Base-by-base conservation (phyloP, 164 flowering plant species). In the Dillenia suffruticosa region DNA sequence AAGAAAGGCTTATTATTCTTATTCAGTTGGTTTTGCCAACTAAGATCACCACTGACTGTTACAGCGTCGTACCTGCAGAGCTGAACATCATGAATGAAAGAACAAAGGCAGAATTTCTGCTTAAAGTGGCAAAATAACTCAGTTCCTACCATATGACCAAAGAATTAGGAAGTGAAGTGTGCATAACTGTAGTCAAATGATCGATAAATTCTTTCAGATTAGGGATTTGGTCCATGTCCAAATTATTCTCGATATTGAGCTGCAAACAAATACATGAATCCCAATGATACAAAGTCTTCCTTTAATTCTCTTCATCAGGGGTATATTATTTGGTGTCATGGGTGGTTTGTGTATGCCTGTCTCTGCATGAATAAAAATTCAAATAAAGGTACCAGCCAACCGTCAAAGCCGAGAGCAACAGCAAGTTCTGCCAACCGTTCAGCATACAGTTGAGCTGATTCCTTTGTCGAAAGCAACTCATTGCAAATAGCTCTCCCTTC, bases 11-110 rank as follows among this genome's bases (percentile, higher is more conserved):
- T 90, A 67, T 93, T 93, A 8, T 70, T 56, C 10, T 82, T 82
- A 68, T 90, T 93, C 68, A 90, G 78, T 67, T 88, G 92, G 74
- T 90, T 56, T 72, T 93, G 98, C 89, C 88, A 89, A 6, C 3
- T 12, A 68, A 90, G 94, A 16, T 71, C 2, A 49, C 98, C 96
- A 51, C 83, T 74, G 24, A 68, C 67, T 6, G 94, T 90, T 49
- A 93, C 88, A 66, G 90, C 80, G 58, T 93, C 98, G 72, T 93
- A 93, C 98, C 98, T 90, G 79, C 59, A 74, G 22, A 65, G 59
- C 58, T 50, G 72, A 62, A n/a, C 54, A 17, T 45, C n/a, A 53
- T 19, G 15, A 26, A 14, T 55, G 10, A 44, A 16, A 55, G 11
- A 13, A 63, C 12, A 45, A 43, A 16, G 46, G 48, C 26, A 40